Evolutionary conservation across 1,284 basidiomycete genomes (phyloP), one percentile per base, ranked within the genome.

Genomic region (Sporisorium exsertum): DNA sequence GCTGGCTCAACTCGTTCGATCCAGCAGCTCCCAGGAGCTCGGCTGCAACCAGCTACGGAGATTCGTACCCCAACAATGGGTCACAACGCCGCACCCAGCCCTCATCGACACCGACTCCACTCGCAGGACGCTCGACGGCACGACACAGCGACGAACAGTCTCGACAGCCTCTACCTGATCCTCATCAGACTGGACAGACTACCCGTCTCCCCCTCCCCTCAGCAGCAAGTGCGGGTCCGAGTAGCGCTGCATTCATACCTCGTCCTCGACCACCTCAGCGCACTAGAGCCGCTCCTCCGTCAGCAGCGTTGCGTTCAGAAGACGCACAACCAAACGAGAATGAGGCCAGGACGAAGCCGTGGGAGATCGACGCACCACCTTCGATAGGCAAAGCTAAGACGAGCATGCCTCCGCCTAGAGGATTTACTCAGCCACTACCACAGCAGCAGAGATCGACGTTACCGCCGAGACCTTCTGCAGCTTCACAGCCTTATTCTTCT

Each of bases 301-400:
- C 69, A 9, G 61, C 73, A 10, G 64, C 60, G 4, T 37, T 72
- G 8, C 56, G 74, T 0, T 61, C 63, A 1, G 74, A 77, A 47
- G 74, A 77, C 50, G 60, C 70, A 0, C 74, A 77, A 33, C 74
- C 74, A 0, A 77, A 77, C 43, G 74, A 77, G 35, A 55, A 66
- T 22, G 29, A 60, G n/a, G 32, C 24, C 1, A 27, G 70, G 15
- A 37, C 55, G 16, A 66, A 64, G 35, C 66, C 74, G 1, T 77
- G 74, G 74, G 74, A 77, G 49, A 35, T 68, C 22, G 54, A 47
- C n/a, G 69, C 69, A 5, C 73, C 73, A 6, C 73, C 73, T 2
- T 37, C 62, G 0, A 76, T 76, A 32, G 62, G 69, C 16, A 35
- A 51, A 12, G 20, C 69, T 1, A 68, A 40, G 13, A 20, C 58